Evolutionary conservation across 2,329 filamentous ascomycete species (phyloP).

Genomic region (Domatiomyces catenatus): DNA sequence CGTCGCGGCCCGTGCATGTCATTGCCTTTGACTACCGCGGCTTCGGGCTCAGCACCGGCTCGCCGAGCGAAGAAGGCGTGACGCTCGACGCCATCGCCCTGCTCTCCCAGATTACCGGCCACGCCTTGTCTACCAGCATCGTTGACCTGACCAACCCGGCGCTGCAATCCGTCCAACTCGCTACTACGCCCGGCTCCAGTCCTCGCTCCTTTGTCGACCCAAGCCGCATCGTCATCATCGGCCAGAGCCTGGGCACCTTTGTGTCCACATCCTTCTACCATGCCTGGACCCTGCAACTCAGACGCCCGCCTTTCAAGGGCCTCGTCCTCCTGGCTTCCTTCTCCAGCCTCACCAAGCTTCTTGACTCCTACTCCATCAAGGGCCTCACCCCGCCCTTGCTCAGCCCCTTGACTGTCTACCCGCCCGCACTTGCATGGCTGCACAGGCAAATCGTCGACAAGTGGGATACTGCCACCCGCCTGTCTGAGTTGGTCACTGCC

Average conservation of each 20-base stretch:
- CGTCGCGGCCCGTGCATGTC: constrained; percentile 51
- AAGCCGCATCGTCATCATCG: constrained; percentile 61
- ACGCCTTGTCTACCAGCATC: constrained; percentile 34
- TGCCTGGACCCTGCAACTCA: constrained; percentile 35
- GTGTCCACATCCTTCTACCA: constrained; percentile 54
- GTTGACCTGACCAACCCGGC: neutral
- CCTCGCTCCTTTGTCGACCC: constrained; percentile 41
- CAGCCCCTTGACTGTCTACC: constrained; percentile 55
- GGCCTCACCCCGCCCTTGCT: constrained; percentile 60
- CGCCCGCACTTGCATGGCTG: constrained; percentile 46
- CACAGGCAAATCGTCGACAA: constrained; percentile 55
- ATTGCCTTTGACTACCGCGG: constrained; percentile 66
- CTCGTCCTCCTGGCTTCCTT: constrained; percentile 70
- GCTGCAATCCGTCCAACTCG: constrained; percentile 25
- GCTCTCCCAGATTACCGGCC: constrained; percentile 45
- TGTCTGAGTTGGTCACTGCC: constrained; percentile 44
- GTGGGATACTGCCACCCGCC: constrained; percentile 58
- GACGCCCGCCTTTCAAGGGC: constrained; percentile 54
- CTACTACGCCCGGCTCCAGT: too few species aligned
- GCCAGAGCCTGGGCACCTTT: constrained; percentile 78
- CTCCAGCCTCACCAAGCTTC: constrained; percentile 54
- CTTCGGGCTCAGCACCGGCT: constrained; percentile 50
- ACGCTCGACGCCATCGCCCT: constrained; percentile 63
- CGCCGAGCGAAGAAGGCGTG: constrained; percentile 63
- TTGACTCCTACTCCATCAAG: constrained; percentile 63